These are phyloP conservation scores for Neurospora cerealis DNA, from an alignment of 495 filamentous ascomycete species.

Conservation along the genomic window DNA sequence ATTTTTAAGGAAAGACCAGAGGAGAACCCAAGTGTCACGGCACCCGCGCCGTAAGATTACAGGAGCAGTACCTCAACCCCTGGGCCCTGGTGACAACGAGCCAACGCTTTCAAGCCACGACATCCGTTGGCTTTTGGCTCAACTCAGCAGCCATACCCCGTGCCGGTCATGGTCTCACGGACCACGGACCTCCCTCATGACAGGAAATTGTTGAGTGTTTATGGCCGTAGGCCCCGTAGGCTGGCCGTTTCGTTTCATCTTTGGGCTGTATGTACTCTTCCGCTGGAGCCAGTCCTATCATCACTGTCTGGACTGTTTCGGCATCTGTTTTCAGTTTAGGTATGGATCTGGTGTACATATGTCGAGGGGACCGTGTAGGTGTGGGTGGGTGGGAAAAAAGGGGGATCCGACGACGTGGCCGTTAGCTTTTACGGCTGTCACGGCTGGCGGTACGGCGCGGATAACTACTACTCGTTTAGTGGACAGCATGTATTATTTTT, in stretches of 20 bases:
- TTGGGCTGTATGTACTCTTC: not conserved
- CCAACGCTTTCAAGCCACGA: not conserved
- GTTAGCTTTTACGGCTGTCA: not conserved
- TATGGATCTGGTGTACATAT: not conserved
- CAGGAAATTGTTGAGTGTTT: not conserved
- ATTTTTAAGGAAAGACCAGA: too few relatives aligned
- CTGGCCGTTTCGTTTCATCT: not conserved
- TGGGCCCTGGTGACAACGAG: not conserved
- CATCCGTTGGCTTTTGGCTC: not conserved
- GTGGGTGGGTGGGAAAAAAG: not conserved
- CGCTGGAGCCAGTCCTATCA: not conserved
- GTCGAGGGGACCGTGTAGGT: not conserved
- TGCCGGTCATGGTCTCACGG: not conserved
- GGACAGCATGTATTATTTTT: not conserved
- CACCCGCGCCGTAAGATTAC: not conserved
- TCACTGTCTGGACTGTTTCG: not conserved
- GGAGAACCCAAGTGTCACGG: not conserved
- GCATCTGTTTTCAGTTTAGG: not conserved
- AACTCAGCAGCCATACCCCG: too few relatives aligned
- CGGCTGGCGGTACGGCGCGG: not conserved
- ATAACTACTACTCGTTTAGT: not conserved
- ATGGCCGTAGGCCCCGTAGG: not conserved
- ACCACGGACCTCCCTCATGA: not conserved
- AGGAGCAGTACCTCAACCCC: not conserved
- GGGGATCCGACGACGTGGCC: not conserved